These are phyloP conservation scores for Rhodotorula kratochvilovae DNA, from an alignment of 768 basidiomycete genomes.

Conservation along the genomic window DNA sequence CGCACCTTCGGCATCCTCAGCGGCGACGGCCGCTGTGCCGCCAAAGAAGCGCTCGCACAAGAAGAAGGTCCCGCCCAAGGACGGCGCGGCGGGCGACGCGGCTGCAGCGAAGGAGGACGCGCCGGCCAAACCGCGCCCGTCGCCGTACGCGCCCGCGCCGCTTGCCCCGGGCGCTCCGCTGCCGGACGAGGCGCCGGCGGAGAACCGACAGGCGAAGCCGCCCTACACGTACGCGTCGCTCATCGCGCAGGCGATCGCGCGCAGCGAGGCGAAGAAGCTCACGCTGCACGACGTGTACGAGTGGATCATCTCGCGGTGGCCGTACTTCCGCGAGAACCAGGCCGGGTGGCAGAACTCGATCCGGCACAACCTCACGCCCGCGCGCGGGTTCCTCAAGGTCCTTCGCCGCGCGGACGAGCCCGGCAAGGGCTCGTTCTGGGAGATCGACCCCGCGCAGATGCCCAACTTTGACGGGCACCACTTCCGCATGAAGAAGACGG, in stretches of 20 bases:
- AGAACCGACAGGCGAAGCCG: constrained; percentile 80
- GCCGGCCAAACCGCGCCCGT: constrained; percentile 13
- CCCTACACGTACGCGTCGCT: constrained; percentile 84
- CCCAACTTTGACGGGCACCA: constrained; percentile 45
- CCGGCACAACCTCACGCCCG: constrained; percentile 88
- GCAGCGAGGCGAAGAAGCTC: constrained; percentile 56
- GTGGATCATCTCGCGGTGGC: constrained; percentile 83
- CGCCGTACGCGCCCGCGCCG: constrained; percentile 24
- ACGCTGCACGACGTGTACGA: constrained; percentile 85
- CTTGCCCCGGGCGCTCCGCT: constrained; percentile 45
- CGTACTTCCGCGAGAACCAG: constrained; percentile 83
- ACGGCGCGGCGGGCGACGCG: neutral
- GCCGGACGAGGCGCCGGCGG: constrained; percentile 52
- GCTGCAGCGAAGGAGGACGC: neutral
- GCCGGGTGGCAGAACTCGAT: constrained; percentile 94
- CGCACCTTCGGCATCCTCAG: too few species aligned
- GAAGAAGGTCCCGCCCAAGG: neutral
- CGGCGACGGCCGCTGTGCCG: neutral
- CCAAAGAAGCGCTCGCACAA: constrained; percentile 9
- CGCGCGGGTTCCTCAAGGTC: constrained; percentile 78
- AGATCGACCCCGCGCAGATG: constrained; percentile 63
- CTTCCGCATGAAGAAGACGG: constrained; percentile 21
- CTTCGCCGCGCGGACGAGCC: constrained; percentile 62
- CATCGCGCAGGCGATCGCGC: constrained; percentile 81
- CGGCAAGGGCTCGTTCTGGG: constrained; percentile 89